A percentile compares a stretch with the other conserved stretches of the same genome.
Conservation (phyloP, 495 filamentous ascomycete genomes). For the Aspergillus kassunensis region DNA sequence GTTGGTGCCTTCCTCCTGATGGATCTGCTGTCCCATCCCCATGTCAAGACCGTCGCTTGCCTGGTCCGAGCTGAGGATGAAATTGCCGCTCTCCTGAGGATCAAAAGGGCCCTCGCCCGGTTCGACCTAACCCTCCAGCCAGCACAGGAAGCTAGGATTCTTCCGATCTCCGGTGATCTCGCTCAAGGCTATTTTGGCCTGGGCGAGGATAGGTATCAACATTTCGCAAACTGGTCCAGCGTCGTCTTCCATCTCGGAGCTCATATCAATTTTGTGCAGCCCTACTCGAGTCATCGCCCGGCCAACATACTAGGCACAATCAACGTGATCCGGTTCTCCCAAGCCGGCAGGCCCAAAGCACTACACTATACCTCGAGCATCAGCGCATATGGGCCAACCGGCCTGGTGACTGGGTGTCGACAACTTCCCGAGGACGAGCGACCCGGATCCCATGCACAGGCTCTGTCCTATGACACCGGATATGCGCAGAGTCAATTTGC, state of each 20-base stretch:
- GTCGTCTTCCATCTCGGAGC: conserved; percentile 19
- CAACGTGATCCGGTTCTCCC: conserved; percentile 16
- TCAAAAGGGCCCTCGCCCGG: background rate
- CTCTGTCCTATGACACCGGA: conserved; percentile 16
- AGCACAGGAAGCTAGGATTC: conserved; percentile 1
- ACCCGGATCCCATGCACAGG: conserved; percentile 4
- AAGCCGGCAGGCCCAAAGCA: conserved; percentile 11
- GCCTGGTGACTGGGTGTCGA: background rate
- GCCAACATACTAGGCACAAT: conserved; percentile 20
- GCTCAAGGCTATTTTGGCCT: conserved; percentile 6
- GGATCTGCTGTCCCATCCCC: background rate
- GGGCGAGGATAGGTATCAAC: background rate
- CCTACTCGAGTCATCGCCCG: conserved; percentile 16
- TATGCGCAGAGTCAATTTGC: conserved; percentile 25
- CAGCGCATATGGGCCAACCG: background rate
- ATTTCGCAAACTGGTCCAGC: conserved; percentile 10
- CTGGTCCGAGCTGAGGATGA: conserved; percentile 4
- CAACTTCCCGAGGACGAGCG: conserved; percentile 15
- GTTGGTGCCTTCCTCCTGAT: conserved; percentile 8
- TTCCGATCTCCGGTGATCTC: background rate
- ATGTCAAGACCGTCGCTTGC: conserved; percentile 12
- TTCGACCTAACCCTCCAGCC: background rate
- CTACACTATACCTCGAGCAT: conserved; percentile 21
- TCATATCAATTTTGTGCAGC: conserved; percentile 18
- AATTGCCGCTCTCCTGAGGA: background rate